phyloP scores from a whole-genome alignment of 148 eudicot species.

The Mesembryanthemum crystallinum region DNA sequence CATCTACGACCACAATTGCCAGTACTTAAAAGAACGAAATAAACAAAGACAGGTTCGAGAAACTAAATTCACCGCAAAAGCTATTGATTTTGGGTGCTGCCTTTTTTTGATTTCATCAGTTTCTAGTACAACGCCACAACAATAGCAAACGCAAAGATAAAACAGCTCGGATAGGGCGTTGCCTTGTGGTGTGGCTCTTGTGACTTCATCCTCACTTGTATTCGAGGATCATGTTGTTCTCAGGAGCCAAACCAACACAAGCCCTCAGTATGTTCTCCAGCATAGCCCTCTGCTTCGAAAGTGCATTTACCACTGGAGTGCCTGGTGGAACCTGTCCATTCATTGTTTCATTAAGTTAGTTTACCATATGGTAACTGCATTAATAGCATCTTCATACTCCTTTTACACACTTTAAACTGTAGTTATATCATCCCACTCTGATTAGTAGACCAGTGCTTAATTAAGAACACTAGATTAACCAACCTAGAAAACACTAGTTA shows the following conservation, averaged over 20 bases:
- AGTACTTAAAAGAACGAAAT: not conserved
- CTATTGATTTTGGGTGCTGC: constrained; percentile 23
- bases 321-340: constrained; percentile 88
- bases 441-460: not conserved
- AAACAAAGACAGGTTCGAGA: not conserved
- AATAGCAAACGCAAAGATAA: constrained; percentile 6
- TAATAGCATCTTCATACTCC: too few relatives aligned
- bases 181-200: too few relatives aligned
- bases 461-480: not conserved
- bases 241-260: constrained; percentile 92
- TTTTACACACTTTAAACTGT: too few relatives aligned
- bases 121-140: constrained; percentile 2
- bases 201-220: constrained; percentile 47
- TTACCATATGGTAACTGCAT: too few relatives aligned
- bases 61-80: constrained; percentile 3
- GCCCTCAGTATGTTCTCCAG: constrained; percentile 97
- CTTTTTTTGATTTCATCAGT: not conserved
- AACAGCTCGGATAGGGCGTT: constrained; percentile 3
- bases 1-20: constrained; percentile 10
- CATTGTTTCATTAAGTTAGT: not conserved
- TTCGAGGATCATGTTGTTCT: constrained; percentile 98
- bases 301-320: constrained; percentile 96
- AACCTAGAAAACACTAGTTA: not conserved
- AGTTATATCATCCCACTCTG: too few relatives aligned
- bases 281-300: constrained; percentile 96